These are phyloP conservation scores for Heritiera fomes DNA, from an alignment of 345 rosid genomes.

Conservation along the genomic window DNA sequence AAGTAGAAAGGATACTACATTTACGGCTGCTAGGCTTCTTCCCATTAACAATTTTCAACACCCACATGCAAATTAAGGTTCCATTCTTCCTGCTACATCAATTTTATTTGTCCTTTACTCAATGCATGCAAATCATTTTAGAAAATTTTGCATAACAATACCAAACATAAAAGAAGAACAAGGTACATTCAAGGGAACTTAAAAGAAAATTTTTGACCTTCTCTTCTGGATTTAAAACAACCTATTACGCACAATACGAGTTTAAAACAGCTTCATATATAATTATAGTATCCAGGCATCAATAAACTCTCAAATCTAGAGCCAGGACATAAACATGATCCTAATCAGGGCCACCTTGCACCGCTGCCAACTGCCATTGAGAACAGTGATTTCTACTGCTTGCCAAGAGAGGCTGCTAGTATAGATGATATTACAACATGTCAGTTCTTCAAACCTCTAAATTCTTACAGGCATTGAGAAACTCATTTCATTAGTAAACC, in stretches of 20 bases:
- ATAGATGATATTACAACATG: no score
- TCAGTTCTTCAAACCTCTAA: not conserved
- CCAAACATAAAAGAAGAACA: not conserved
- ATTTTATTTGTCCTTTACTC: no score
- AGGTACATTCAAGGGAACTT: not conserved
- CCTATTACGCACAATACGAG: not conserved
- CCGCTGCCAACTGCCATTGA: no score
- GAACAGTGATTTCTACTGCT: not conserved
- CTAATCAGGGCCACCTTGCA: no score
- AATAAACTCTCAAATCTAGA: not conserved
- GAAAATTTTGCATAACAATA: no score
- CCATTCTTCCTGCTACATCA: no score
- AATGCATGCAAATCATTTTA: no score
- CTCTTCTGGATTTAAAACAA: not conserved
- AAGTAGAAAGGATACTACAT: no score
- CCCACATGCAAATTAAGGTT: no score
- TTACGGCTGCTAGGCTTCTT: no score
- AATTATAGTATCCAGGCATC: not conserved
- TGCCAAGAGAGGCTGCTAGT: not conserved
- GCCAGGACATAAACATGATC: not conserved
- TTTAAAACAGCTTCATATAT: not conserved
- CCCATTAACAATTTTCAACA: no score
- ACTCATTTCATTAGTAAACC: not conserved
- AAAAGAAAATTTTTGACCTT: not conserved
- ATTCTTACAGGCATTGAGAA: not conserved